Conservation (phyloP, 2,329 filamentous ascomycete species). For the Hypoxylon sp. region DNA sequence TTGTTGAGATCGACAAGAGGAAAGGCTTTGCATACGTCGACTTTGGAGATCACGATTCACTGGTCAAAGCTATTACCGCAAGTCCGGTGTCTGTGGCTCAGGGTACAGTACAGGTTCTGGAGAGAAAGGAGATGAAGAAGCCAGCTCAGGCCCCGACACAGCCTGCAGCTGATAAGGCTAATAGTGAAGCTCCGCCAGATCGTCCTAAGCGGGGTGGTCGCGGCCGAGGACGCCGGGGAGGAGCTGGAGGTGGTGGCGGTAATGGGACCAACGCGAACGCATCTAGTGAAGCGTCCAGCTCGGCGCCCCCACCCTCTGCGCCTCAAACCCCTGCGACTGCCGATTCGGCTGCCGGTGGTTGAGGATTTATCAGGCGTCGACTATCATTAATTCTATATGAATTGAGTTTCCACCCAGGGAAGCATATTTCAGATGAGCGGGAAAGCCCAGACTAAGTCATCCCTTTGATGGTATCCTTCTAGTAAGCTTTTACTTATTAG, state of each 20-base stretch:
- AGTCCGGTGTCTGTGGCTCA: slow-evolving; percentile 88
- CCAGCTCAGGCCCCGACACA: slow-evolving; percentile 41
- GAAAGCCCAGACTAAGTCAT: neutral
- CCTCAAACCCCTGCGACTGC: slow-evolving; percentile 33
- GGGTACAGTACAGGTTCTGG: slow-evolving; percentile 87
- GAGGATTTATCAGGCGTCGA: slow-evolving; percentile 17
- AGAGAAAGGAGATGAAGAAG: slow-evolving; percentile 75
- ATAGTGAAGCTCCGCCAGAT: slow-evolving; percentile 46
- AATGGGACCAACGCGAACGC: slow-evolving; percentile 33
- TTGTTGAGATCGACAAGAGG: slow-evolving; percentile 92
- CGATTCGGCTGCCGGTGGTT: slow-evolving; percentile 37
- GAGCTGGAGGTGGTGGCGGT: slow-evolving; percentile 49
- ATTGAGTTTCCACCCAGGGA: neutral
- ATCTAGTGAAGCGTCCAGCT: slow-evolving; percentile 32
- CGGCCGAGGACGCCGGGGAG: slow-evolving; percentile 52
- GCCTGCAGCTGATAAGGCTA: slow-evolving; percentile 46
- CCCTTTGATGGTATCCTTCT: neutral
- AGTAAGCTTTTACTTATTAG: neutral
- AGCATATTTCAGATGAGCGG: neutral
- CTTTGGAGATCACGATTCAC: slow-evolving; percentile 79
- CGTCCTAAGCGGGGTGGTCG: slow-evolving; percentile 53
- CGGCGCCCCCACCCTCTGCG: slow-evolving; percentile 25
- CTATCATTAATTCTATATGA: neutral
- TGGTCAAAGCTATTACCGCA: slow-evolving; percentile 84
- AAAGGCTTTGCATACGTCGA: slow-evolving; percentile 96